Evolutionary conservation across 495 filamentous ascomycete genomes (phyloP), one percentile per base, ranked within the genome.

Genomic region (Recurvomyces mirabilis): DNA sequence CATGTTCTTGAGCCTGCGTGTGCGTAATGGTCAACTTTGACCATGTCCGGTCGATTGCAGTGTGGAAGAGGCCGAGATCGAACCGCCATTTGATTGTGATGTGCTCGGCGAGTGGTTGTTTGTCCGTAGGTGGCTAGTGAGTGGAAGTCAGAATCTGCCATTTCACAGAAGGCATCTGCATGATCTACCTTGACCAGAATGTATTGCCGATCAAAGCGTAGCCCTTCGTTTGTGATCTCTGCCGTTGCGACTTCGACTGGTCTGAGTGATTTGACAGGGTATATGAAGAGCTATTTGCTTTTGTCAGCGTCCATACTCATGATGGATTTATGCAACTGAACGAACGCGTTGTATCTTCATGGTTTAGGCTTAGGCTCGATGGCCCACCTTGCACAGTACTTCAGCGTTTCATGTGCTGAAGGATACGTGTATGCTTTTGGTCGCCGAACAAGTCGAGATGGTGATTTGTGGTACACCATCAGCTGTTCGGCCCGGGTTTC

Each of bases 331-430:
- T 37, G n/a, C 13, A 7, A 7, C 10, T 7, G 33, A 14, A 14
- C 47, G 1, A 17, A 53, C 44, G 30, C 51, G 39, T 32, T 54
- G 51, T 19, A 54, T 49, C 30, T 54, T 54, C 51, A 54, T 54
- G 38, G 49, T 23, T 21, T 18, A 14, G 19, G 25, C 2, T 32
- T 31, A 17, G 2, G 2, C 26, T 18, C 34, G n/a, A n/a, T n/a
- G n/a, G n/a, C n/a, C n/a, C n/a, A n/a, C n/a, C 26, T 30, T 30
- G 26, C 26, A 30, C n/a, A 9, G 9, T n/a, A n/a, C 26, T 9
- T 30, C 9, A 30, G n/a, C 26, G 26, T 30, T 7, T n/a, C n/a
- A n/a, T n/a, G n/a, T n/a, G n/a, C n/a, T n/a, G n/a, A n/a, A n/a
- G n/a, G n/a, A n/a, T n/a, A n/a, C n/a, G n/a, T n/a, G n/a, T n/a